Evolutionary conservation across 306 rosid genomes (phyloP).

Genomic region (Lathyrus tuberosus): DNA sequence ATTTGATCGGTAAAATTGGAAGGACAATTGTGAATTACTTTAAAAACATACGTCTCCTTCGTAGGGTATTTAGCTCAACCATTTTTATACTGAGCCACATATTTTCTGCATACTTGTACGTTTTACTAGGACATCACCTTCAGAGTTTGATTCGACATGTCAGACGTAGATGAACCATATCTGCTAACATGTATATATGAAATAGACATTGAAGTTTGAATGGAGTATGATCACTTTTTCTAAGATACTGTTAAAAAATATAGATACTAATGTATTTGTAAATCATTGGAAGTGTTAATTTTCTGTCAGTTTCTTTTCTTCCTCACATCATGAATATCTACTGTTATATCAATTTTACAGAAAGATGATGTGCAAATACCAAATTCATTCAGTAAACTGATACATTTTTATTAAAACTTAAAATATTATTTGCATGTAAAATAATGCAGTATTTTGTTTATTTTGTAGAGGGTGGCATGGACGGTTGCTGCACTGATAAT

Average conservation of each 20-base stretch:
- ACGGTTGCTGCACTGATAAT: slow-evolving; percentile 77
- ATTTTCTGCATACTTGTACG: slow-evolving; percentile 5
- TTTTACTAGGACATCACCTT: slow-evolving; percentile 1
- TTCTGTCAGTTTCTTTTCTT: slow-evolving; percentile 20
- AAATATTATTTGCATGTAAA: background rate
- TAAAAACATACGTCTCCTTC: too few relatives aligned
- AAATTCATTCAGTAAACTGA: slow-evolving; percentile 31
- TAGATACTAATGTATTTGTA: slow-evolving; percentile 5
- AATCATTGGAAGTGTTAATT: slow-evolving; percentile 5
- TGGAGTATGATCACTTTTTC: slow-evolving; percentile 18
- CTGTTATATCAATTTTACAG: slow-evolving; percentile 10
- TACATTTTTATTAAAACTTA: slow-evolving; percentile 11
- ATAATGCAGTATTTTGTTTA: slow-evolving; percentile 30
- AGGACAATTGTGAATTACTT: slow-evolving; percentile 4
- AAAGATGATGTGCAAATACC: slow-evolving; percentile 28
- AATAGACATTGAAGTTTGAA: slow-evolving; percentile 26
- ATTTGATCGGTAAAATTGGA: too few relatives aligned
- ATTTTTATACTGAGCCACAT: slow-evolving; percentile 11
- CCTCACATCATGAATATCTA: slow-evolving; percentile 21
- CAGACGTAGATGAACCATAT: background rate
- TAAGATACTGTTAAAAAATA: background rate
- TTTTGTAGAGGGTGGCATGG: slow-evolving; percentile 80
- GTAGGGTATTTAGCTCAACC: slow-evolving; percentile 10
- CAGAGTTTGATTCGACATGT: background rate
- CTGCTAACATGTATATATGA: background rate